Conservation (phyloP, 2,329 filamentous ascomycete species). For the Eutypa lata region DNA sequence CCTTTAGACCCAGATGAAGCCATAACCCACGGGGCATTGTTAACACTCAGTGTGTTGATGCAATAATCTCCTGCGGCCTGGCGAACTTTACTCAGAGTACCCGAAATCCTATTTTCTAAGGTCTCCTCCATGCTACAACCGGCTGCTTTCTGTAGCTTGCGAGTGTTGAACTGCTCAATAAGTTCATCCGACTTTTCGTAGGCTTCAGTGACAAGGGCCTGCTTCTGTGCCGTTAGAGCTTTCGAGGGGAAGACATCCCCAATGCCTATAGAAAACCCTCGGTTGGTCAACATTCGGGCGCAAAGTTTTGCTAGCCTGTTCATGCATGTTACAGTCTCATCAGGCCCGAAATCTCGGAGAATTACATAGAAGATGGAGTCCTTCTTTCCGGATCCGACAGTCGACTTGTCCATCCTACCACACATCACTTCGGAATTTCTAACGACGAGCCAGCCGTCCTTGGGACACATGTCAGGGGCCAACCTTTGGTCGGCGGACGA, state of each 20-base stretch:
- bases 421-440: conserved; percentile 98
- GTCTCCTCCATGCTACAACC: conserved; percentile 92
- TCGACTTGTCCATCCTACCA: conserved; percentile 95
- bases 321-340: conserved; percentile 87
- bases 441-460: conserved; percentile 88
- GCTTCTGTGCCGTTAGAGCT: conserved; percentile 68
- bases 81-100: conserved; percentile 87
- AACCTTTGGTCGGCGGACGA: conserved; percentile 47
- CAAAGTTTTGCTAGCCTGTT: conserved; percentile 89
- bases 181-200: conserved; percentile 80
- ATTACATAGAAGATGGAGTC: conserved; percentile 97
- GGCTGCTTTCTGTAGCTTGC: conserved; percentile 78
- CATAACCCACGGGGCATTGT: conserved; percentile 95
- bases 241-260: conserved; percentile 86
- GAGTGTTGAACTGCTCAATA: conserved; percentile 75
- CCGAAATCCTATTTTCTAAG: conserved; percentile 85
- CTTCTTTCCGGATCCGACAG: conserved; percentile 95
- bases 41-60: conserved; percentile 82
- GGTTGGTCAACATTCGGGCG: conserved; percentile 81
- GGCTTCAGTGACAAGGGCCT: conserved; percentile 70
- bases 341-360: conserved; percentile 88
- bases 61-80: conserved; percentile 88
- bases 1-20: conserved; percentile 96
- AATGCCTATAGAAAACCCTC: conserved; percentile 94
- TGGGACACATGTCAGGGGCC: conserved; percentile 70